These are phyloP conservation scores for Mycosphaerella sp. DNA, from an alignment of 2,329 filamentous ascomycete genomes.

Conservation along the genomic window DNA sequence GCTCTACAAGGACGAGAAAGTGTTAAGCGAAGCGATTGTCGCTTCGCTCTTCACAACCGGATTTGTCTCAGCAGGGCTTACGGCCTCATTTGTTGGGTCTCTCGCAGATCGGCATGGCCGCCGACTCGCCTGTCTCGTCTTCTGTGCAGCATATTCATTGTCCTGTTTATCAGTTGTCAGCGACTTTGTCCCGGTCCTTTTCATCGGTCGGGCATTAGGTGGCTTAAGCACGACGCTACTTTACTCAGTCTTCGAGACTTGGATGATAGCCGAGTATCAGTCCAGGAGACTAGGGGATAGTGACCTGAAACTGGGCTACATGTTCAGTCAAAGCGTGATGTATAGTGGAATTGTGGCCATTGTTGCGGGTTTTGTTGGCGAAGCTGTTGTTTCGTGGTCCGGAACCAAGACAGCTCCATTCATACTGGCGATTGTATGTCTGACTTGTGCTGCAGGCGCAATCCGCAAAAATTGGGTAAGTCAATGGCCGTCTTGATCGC, in stretches of 20 bases:
- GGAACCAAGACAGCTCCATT: conserved; percentile 50
- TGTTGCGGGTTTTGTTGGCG: conserved; percentile 47
- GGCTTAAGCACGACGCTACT: conserved; percentile 53
- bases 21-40: conserved; percentile 42
- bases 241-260: conserved; percentile 56
- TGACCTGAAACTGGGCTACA: conserved; percentile 43
- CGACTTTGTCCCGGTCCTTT: conserved; percentile 43
- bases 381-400: conserved; percentile 45
- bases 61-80: conserved; percentile 47
- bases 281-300: conserved; percentile 36
- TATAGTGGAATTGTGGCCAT: conserved; percentile 54
- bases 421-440: conserved; percentile 42
- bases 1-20: conserved; percentile 49
- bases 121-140: conserved; percentile 48
- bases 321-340: conserved; percentile 50
- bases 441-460: conserved; percentile 41
- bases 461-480: conserved; percentile 49
- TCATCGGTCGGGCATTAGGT: conserved; percentile 49
- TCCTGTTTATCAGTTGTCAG: conserved; percentile 50
- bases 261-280: conserved; percentile 56
- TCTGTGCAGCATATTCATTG: conserved; percentile 50
- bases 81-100: conserved; percentile 46
- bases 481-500: conserved; percentile 1
- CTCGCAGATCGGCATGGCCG: conserved; percentile 49
- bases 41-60: conserved; percentile 44